Base-by-base conservation (phyloP, 2,329 filamentous ascomycete species). In the Exophiala sp. region DNA sequence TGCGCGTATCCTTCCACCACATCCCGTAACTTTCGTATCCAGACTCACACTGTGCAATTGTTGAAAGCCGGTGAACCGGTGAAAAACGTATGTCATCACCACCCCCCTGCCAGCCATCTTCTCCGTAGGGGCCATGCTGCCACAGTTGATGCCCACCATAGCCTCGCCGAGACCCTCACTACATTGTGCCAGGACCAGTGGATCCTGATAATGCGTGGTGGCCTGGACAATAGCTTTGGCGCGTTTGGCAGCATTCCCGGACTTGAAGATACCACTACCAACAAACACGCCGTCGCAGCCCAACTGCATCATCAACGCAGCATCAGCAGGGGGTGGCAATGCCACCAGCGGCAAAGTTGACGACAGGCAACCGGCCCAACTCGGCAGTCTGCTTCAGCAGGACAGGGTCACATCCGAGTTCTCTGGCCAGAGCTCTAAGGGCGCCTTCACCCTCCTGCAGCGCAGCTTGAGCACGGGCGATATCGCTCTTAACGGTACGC, bases 311-410 rank as follows among this genome's bases (percentile, higher is more conserved):
- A 98, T 88, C 73, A 98, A 76, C 1, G 93, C 93, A 0, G 93
- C 93, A 70, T 98, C 93, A 0, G 93, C 93, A n/a, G 0, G 93
- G 93, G 1, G 93, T 98, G n/a, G 93, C 93, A n/a, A 98, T 86
- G 50, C 93, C 93, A n/a, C 93, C 93, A 2, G 93, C 93, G 0
- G 93, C 93, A 62, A 98, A 97, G 77, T 97, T 97, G 58, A 98
- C 93, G 0, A 97, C 91, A 2, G 93, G 93, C 47, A 98, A 75
- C 43, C 93, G 79, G 37, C 89, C 89, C 58, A 94, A 77, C 74
- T 89, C 82, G 1, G 89, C 91, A 0, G 88, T 91, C 76, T 95
- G 82, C 68, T 83, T 85, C 27, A 98, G 79, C 55, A 98, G 75
- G 7, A 81, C 80, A 51, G 82, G 87, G 50, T 93, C 85, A 48